Evolutionary conservation across 2,329 filamentous ascomycete species (phyloP).

Genomic region (Hypoxylon sp.): DNA sequence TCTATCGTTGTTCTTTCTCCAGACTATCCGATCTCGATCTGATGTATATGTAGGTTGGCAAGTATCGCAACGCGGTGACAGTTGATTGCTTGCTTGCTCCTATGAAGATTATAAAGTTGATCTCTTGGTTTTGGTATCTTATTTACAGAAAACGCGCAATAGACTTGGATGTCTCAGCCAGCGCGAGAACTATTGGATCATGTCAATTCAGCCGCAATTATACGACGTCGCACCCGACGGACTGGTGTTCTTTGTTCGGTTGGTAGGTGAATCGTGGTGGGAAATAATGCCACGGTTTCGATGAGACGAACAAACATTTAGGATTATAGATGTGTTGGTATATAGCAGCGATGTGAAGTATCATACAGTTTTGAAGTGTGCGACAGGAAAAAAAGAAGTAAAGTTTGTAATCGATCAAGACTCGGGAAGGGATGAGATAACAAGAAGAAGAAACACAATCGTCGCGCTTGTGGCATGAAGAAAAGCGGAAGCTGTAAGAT

Average conservation of each 20-base stretch:
- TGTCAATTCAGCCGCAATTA: constrained; percentile 22
- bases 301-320: constrained; percentile 27
- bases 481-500: constrained; percentile 15
- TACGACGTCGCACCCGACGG: constrained; percentile 26
- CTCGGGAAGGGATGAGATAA: neutral
- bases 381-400: too few relatives aligned
- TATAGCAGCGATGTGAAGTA: too few relatives aligned
- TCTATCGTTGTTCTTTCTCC: too few relatives aligned
- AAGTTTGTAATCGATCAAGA: neutral
- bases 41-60: too few relatives aligned
- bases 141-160: constrained; percentile 7
- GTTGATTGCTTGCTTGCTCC: constrained; percentile 4
- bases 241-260: constrained; percentile 4
- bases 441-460: too few relatives aligned
- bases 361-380: too few relatives aligned
- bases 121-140: constrained; percentile 1
- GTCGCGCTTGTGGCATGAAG: constrained; percentile 28
- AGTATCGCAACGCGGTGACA: constrained; percentile 22
- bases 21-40: too few relatives aligned
- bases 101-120: neutral
- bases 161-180: constrained; percentile 3
- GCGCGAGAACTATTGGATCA: constrained; percentile 3
- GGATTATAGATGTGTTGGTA: neutral
- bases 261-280: constrained; percentile 13
- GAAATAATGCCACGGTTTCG: constrained; percentile 11